These are phyloP conservation scores for Lichtheimia corymbifera DNA, from an alignment of 371 early-diverging fungal genomes.

Conservation along the genomic window DNA sequence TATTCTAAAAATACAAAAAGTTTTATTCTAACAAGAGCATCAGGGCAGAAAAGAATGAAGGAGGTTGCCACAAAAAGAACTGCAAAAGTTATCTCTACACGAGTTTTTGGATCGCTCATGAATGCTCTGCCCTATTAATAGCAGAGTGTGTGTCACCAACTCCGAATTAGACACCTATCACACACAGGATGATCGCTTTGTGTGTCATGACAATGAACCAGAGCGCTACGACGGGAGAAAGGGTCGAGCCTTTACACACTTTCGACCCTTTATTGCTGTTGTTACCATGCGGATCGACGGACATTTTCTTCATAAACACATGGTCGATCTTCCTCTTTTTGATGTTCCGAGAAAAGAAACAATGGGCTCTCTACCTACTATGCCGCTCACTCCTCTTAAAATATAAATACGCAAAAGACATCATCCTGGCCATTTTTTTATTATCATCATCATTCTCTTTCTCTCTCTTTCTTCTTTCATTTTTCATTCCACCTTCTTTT, in stretches of 20 bases:
- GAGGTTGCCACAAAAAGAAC: constrained; percentile 2
- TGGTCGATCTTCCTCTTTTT: constrained; percentile 9
- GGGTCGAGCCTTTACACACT: neutral
- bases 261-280: constrained; percentile 1
- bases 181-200: neutral
- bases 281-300: constrained; percentile 9
- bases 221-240: neutral
- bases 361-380: neutral
- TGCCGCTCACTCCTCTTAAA: neutral
- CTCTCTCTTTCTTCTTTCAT: neutral
- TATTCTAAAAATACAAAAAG: constrained; percentile 8
- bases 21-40: neutral
- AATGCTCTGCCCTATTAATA: neutral
- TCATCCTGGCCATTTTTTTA: neutral
- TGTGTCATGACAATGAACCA: neutral
- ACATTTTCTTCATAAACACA: constrained; percentile 12
- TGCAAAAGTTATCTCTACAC: neutral
- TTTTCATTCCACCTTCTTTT: neutral
- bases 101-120: neutral
- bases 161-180: neutral
- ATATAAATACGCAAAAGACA: constrained; percentile 5
- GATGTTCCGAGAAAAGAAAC: constrained; percentile 13
- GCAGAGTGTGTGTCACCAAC: neutral
- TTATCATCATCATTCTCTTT: neutral
- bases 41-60: constrained; percentile 1